phyloP scores from a whole-genome alignment of 2,329 filamentous ascomycete species.

The Diplocarpon rosae region DNA sequence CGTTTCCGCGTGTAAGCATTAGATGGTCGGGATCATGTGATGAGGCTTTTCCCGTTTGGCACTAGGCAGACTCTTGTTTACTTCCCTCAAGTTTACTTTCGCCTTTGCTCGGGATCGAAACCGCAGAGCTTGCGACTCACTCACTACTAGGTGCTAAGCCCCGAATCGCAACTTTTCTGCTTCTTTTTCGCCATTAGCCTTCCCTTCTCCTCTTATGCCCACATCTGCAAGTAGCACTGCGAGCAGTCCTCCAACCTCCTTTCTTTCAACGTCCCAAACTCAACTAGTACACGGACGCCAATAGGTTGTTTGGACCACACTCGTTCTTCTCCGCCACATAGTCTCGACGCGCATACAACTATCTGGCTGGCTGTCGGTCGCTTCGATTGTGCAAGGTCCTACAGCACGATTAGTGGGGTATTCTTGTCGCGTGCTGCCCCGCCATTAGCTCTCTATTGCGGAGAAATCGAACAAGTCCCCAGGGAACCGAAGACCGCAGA shows the following conservation, averaged over 20 bases:
- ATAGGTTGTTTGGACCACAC: not conserved
- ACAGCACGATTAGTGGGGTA: not conserved
- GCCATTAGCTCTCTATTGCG: conserved; percentile 4
- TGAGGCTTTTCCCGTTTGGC: no score
- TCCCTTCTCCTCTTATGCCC: not conserved
- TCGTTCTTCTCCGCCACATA: not conserved
- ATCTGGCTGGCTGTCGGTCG: not conserved
- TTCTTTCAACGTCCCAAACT: not conserved
- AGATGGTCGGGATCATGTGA: no score
- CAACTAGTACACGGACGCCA: not conserved
- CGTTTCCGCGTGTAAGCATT: no score
- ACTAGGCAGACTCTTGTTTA: not conserved
- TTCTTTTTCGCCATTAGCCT: not conserved
- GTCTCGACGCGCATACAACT: not conserved
- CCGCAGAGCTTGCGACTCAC: not conserved
- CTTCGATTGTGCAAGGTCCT: not conserved
- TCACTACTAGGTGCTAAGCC: not conserved
- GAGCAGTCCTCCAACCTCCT: not conserved
- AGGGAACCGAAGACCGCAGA: not conserved
- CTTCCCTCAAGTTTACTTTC: not conserved
- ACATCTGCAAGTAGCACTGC: not conserved
- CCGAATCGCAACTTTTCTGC: not conserved
- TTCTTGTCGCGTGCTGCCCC: conserved; percentile 11
- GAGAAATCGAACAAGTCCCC: no score
- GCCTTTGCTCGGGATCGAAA: not conserved